Percentiles rank a stretch among this genome's conserved stretches.
phyloP scores from a whole-genome alignment of 2,329 filamentous ascomycete genomes.

The Cladosporium austrohemisphaericum region DNA sequence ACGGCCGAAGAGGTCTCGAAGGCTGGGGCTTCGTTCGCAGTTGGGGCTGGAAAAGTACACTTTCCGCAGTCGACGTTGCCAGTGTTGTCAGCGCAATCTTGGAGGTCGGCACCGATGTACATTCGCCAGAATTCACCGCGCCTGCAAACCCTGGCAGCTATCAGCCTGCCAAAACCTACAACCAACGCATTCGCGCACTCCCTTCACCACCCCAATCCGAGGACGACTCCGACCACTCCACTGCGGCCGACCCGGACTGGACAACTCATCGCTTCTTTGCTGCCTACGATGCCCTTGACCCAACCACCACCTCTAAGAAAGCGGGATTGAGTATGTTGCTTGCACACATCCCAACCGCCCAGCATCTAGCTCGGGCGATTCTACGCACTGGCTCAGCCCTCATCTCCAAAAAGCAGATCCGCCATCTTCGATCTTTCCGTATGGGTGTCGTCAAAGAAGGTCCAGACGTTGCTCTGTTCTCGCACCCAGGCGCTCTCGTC shows the following conservation, averaged over 20 bases:
- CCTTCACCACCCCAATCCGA: constrained; percentile 34
- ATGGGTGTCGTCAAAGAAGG: constrained; percentile 96
- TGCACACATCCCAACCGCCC: constrained; percentile 73
- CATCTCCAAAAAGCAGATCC: constrained; percentile 90
- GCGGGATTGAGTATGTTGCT: constrained; percentile 69
- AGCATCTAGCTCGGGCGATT: constrained; percentile 87
- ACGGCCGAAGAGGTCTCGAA: constrained; percentile 67
- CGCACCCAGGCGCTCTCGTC: constrained; percentile 84
- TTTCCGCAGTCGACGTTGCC: constrained; percentile 91
- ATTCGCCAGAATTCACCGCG: constrained; percentile 17
- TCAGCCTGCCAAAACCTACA: constrained; percentile 24
- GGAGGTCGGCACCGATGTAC: constrained; percentile 64
- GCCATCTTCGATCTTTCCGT: constrained; percentile 85
- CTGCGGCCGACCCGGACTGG: constrained; percentile 40
- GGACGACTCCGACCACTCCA: constrained; percentile 25
- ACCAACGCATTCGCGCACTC: constrained; percentile 26
- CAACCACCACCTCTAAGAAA: constrained; percentile 43
- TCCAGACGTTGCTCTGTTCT: constrained; percentile 85
- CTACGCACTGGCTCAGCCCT: constrained; percentile 87
- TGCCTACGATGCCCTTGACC: constrained; percentile 55
- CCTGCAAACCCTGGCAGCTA: constrained; percentile 11
- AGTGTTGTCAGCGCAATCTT: constrained; percentile 87
- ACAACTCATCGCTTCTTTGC: constrained; percentile 54
- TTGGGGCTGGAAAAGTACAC: constrained; percentile 95
- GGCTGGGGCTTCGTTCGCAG: constrained; percentile 96